Percentiles rank a stretch among this genome's conserved stretches.
Evolutionary conservation across 257 asterid genomes (phyloP).

Genomic region (Euphrasia confusa): DNA sequence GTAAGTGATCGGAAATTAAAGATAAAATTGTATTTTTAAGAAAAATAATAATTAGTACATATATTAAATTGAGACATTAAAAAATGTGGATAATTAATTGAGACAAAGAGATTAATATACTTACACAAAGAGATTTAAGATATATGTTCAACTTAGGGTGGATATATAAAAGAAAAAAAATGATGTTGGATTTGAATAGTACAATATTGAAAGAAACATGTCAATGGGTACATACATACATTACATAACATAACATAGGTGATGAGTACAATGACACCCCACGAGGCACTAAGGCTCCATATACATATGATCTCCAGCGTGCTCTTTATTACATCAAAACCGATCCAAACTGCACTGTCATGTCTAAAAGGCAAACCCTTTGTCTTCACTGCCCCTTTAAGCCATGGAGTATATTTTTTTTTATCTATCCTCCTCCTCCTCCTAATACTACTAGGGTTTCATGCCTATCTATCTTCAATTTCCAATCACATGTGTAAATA

Average conservation of each 20-base stretch:
- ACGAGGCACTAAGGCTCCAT: constrained; percentile 31
- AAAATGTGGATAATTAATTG: too few relatives aligned
- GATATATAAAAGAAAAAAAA: too few relatives aligned
- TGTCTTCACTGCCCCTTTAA: constrained; percentile 44
- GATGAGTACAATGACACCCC: constrained; percentile 28
- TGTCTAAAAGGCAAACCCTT: constrained; percentile 44
- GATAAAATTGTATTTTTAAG: too few relatives aligned
- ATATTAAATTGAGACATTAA: too few relatives aligned
- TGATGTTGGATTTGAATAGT: constrained; percentile 19
- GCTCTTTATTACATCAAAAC: constrained; percentile 47
- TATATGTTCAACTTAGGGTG: too few relatives aligned
- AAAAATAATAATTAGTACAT: too few relatives aligned
- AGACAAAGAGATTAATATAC: too few relatives aligned
- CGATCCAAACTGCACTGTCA: constrained; percentile 47
- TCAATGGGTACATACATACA: constrained; percentile 36
- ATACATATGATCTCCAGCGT: constrained; percentile 41
- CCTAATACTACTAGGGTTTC: constrained; percentile 18
- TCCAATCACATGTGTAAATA: too few relatives aligned
- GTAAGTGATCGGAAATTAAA: too few relatives aligned
- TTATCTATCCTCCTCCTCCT: neutral
- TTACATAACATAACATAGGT: neutral
- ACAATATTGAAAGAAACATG: constrained; percentile 46
- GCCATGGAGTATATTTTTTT: constrained; percentile 6
- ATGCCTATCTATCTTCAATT: too few relatives aligned
- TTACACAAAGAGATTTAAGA: too few relatives aligned